Conservation (phyloP, 2,329 filamentous ascomycete genomes). For the Rachicladosporium sp. region DNA sequence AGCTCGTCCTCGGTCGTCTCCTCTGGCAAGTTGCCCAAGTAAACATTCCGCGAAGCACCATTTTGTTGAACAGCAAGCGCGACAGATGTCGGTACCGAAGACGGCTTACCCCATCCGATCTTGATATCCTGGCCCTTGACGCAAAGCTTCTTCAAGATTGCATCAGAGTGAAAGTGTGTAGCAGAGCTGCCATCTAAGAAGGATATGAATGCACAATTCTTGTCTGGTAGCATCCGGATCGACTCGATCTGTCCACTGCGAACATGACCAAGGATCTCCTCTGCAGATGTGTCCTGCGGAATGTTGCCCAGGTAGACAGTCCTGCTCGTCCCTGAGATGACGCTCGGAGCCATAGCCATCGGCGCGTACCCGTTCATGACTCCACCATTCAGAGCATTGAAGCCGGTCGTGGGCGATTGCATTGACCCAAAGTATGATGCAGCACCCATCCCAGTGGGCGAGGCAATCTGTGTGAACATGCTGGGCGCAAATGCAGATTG, state of each 20-base stretch:
- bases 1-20: conserved; percentile 85
- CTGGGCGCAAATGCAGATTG: conserved; percentile 59
- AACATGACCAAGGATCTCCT: conserved; percentile 93
- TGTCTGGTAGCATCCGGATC: conserved; percentile 90
- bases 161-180: conserved; percentile 98
- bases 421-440: conserved; percentile 69
- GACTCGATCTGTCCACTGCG: conserved; percentile 97
- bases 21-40: conserved; percentile 84
- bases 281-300: conserved; percentile 89
- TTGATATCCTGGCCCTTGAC: conserved; percentile 99
- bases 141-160: conserved; percentile 97
- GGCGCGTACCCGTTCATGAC: conserved; percentile 32
- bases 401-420: conserved; percentile 75
- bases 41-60: conserved; percentile 91
- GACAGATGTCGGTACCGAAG: conserved; percentile 92
- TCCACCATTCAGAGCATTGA: conserved; percentile 45
- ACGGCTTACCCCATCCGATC: conserved; percentile 98
- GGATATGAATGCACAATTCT: conserved; percentile 99
- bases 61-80: conserved; percentile 96
- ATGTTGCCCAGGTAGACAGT: conserved; percentile 98
- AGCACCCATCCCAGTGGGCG: conserved; percentile 69
- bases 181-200: conserved; percentile 96
- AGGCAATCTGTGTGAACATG: conserved; percentile 73
- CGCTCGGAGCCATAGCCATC: conserved; percentile 62
- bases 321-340: conserved; percentile 81